phyloP scores from a whole-genome alignment of 352 stramenopile genomes.

The Pythium chondricola region DNA sequence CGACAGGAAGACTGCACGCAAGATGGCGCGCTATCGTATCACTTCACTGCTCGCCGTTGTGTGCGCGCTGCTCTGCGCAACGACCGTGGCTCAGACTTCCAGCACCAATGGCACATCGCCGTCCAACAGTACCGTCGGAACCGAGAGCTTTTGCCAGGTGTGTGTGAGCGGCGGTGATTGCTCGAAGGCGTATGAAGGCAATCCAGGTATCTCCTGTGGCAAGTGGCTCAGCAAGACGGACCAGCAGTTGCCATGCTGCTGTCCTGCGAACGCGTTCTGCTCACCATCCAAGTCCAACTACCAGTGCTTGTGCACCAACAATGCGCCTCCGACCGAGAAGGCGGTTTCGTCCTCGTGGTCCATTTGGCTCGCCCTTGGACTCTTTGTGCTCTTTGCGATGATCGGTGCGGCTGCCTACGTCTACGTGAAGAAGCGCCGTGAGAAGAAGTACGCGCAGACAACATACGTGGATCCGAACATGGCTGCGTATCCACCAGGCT shows the following conservation, averaged over 20 bases:
- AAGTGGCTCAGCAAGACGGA: slow-evolving; percentile 35
- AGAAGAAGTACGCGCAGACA: slow-evolving; percentile 13
- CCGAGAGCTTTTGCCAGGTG: slow-evolving; percentile 36
- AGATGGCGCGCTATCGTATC: too few relatives aligned
- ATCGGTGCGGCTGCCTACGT: slow-evolving; percentile 27
- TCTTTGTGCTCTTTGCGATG: slow-evolving; percentile 25
- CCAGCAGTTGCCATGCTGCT: slow-evolving; percentile 48
- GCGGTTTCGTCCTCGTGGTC: slow-evolving; percentile 17
- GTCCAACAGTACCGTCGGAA: background rate
- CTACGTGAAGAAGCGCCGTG: slow-evolving; percentile 32
- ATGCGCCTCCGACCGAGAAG: slow-evolving; percentile 1
- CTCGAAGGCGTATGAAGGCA: slow-evolving; percentile 37
- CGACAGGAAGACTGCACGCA: too few relatives aligned
- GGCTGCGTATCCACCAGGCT: slow-evolving; percentile 33
- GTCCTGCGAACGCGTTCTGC: slow-evolving; percentile 31
- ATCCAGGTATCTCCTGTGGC: slow-evolving; percentile 41
- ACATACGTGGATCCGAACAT: slow-evolving; percentile 25
- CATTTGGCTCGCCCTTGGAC: slow-evolving; percentile 26
- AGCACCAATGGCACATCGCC: background rate
- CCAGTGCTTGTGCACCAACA: slow-evolving; percentile 37
- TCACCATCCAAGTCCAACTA: slow-evolving; percentile 31
- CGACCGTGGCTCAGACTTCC: background rate
- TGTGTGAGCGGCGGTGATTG: slow-evolving; percentile 45
- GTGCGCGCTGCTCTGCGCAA: background rate
- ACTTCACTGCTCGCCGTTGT: slow-evolving; percentile 8